Conservation (phyloP, 768 basidiomycete genomes). For the Tylopilus felleus region DNA sequence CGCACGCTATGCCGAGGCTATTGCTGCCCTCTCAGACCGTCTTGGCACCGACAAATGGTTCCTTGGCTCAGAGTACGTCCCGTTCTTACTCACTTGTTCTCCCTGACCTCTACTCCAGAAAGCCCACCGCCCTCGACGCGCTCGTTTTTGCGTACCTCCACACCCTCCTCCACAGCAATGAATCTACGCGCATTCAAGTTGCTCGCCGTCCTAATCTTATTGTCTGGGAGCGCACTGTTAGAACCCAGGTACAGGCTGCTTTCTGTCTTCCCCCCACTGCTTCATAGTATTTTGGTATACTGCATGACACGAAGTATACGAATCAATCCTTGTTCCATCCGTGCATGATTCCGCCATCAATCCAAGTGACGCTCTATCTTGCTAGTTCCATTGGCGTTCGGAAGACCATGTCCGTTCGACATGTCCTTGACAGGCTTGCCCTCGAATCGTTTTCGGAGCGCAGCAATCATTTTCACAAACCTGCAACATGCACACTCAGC, state of each 20-base stretch:
- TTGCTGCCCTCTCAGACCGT: conserved; percentile 68
- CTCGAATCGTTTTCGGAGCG: conserved; percentile 60
- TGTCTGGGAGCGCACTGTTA: conserved; percentile 73
- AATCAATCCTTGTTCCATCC: background rate
- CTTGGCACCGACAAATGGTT: conserved; percentile 81
- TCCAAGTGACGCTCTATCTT: conserved; percentile 14
- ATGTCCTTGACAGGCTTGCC: conserved; percentile 17
- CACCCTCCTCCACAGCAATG: conserved; percentile 48
- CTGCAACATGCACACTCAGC: conserved; percentile 23
- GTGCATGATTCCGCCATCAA: conserved; percentile 2
- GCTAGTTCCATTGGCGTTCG: conserved; percentile 14
- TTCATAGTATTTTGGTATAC: conserved; percentile 19
- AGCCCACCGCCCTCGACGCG: conserved; percentile 78
- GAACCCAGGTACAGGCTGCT: conserved; percentile 51
- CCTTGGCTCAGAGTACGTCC: conserved; percentile 62
- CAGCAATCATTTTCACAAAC: conserved; percentile 72
- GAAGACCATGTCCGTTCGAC: conserved; percentile 9
- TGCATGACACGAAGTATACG: conserved; percentile 2
- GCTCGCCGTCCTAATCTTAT: conserved; percentile 72
- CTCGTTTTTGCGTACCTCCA: conserved; percentile 81
- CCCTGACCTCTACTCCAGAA: conserved; percentile 38
- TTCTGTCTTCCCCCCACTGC: conserved; percentile 33
- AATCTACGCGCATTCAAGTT: conserved; percentile 55
- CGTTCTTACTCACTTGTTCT: conserved; percentile 3
- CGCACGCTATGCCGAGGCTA: conserved; percentile 65